phyloP scores from a whole-genome alignment of 495 filamentous ascomycete species.

The Neurospora sublineolata region DNA sequence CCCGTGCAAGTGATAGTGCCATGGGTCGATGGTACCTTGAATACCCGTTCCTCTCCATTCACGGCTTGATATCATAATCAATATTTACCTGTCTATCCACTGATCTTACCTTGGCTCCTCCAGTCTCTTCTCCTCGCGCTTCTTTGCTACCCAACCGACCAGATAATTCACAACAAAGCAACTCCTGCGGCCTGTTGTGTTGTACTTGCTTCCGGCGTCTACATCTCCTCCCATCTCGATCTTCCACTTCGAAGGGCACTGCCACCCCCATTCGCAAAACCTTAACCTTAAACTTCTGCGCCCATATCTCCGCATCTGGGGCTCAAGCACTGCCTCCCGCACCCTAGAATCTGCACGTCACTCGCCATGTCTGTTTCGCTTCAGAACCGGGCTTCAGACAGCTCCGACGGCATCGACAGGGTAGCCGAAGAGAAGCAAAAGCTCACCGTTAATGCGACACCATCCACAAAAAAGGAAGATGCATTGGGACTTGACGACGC shows the following conservation, averaged over 20 bases:
- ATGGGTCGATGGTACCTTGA: not conserved
- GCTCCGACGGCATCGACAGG: conserved; percentile 8
- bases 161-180: not conserved
- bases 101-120: not conserved
- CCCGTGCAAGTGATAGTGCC: not conserved
- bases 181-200: not conserved
- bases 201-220: not conserved
- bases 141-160: not conserved
- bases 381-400: conserved; percentile 7
- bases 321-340: not conserved
- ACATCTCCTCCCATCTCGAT: not conserved
- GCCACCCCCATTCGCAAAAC: not conserved
- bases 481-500: conserved; percentile 2
- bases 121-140: not conserved
- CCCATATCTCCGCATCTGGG: not conserved
- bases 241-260: not conserved
- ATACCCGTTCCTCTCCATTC: not conserved
- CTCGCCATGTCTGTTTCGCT: not conserved
- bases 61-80: not conserved
- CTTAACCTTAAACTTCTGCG: not conserved
- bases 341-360: not conserved
- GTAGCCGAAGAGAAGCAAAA: conserved; percentile 11
- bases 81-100: not conserved
- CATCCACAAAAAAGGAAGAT: not conserved
- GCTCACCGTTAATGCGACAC: not conserved